Percentiles rank a stretch among this genome's conserved stretches.
Evolutionary conservation across 148 eudicot species (phyloP).

Genomic region (Beta vulgaris): DNA sequence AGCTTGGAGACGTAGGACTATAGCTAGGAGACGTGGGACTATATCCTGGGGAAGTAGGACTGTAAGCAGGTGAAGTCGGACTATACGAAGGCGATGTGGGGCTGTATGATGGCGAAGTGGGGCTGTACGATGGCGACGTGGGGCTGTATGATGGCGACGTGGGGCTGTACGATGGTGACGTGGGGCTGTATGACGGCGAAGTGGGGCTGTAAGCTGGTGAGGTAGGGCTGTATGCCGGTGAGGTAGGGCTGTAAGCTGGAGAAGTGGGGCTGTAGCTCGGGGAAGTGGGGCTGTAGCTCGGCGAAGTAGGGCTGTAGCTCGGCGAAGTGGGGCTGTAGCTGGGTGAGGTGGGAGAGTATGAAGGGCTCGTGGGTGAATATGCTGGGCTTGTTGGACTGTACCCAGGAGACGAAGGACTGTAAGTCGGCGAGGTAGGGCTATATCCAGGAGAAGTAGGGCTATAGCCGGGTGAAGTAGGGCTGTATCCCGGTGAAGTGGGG

Average conservation of each 20-base stretch:
- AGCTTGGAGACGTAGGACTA: conserved; percentile 40
- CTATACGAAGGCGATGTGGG: conserved; percentile 47
- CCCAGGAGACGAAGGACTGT: conserved; percentile 38
- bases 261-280: conserved; percentile 43
- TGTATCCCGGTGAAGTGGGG: conserved; percentile 35
- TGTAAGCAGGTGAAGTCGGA: conserved; percentile 41
- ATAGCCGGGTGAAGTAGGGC: conserved; percentile 37
- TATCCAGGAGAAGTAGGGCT: conserved; percentile 41
- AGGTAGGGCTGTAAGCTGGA: conserved; percentile 45
- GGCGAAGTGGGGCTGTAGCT: conserved; percentile 49
- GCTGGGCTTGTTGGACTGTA: conserved; percentile 39
- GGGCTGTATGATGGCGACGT: conserved; percentile 49
- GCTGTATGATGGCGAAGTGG: conserved; percentile 46
- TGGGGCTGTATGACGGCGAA: conserved; percentile 47
- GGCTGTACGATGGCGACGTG: conserved; percentile 45
- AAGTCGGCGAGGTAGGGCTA: conserved; percentile 44
- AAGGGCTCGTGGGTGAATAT: conserved; percentile 40
- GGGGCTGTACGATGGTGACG: conserved; percentile 48
- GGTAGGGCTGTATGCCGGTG: conserved; percentile 52
- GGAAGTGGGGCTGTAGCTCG: conserved; percentile 44
- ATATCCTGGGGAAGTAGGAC: conserved; percentile 40
- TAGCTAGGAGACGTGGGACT: conserved; percentile 35
- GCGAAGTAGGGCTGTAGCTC: conserved; percentile 46
- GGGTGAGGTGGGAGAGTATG: conserved; percentile 48
- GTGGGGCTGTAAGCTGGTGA: conserved; percentile 51